Evolutionary conservation across 73 alveolate genomes (phyloP), one percentile per base, ranked within the genome.

Genomic region (Paramecium biaurelia): DNA sequence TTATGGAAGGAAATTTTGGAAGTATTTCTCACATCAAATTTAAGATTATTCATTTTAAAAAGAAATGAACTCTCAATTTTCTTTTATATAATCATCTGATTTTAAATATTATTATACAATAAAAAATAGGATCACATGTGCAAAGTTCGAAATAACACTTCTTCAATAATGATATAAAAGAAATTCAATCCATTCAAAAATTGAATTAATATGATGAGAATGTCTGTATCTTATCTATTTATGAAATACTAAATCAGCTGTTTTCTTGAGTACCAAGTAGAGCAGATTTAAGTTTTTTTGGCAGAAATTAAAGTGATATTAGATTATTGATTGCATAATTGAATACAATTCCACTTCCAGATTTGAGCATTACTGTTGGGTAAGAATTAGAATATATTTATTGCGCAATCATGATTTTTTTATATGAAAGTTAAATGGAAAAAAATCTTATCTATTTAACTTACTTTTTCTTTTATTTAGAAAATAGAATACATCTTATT

Each of bases 221-320:
- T 7, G 1, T 7, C 0, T 38, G 47, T 10, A 7, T 38, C 47
- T 38, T 38, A 38, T 38, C 0, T 7, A 15, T 38, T 38, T n/a
- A n/a, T n/a, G n/a, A n/a, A n/a, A n/a, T n/a, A n/a, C n/a, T n/a
- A 63, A 63, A 63, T 63, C 84, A 5, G 2, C 84, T 63, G 9
- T 63, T 1, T 63, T 63, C 10, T 63, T 63, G 84, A 49, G 84
- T 12, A 63, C 14, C 45, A 63, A 63, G 14, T 26, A 30, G 47
- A 24, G 84, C 45, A 63, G 84, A 63, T 63, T n/a, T 63, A 63
- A 26, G 84, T 63, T 21, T n/a, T n/a, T n/a, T 63, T 63, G 84
- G 84, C 12, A 49, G 47, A 63, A 63, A 63, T 0, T 34, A 72
- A 42, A 72, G 86, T 72, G 86, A 72, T 14, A 11, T 72, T 4